Conservation (phyloP, 169 alveolate genomes). For the Cystoisospora suis region DNA sequence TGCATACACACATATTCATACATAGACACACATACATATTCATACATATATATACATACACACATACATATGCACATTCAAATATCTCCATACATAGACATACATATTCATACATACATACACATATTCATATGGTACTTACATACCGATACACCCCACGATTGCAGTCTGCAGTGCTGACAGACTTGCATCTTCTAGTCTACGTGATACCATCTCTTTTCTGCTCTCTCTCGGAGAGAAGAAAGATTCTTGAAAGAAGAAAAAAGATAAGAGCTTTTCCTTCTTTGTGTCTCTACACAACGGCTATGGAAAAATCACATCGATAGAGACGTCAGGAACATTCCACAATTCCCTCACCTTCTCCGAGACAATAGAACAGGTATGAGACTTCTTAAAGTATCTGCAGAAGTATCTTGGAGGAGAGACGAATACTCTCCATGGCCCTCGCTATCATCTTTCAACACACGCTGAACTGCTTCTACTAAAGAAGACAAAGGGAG, state of each 20-base stretch:
- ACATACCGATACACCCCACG: no score
- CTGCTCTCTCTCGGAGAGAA: not conserved
- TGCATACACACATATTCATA: no score
- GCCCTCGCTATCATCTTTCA: constrained; percentile 10
- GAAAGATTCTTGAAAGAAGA: not conserved
- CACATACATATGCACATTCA: no score
- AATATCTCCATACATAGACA: no score
- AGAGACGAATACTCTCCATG: no score
- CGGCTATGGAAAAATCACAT: not conserved
- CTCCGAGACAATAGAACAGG: constrained; percentile 52
- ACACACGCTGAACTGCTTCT: constrained; percentile 27
- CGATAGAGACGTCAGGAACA: not conserved
- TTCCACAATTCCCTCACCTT: constrained; percentile 8
- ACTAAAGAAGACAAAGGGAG: constrained; percentile 39
- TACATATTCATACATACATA: no score
- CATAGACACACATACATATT: no score
- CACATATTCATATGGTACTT: no score
- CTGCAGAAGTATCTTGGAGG: constrained; percentile 7
- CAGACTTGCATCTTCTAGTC: not conserved
- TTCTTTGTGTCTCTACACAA: not conserved
- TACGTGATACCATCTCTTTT: not conserved
- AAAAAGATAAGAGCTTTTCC: not conserved
- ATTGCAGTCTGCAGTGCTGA: no score
- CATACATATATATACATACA: no score
- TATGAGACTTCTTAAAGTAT: constrained; percentile 18